Evolutionary conservation across 2,329 filamentous ascomycete species (phyloP).

Genomic region (Alternaria consortialis): DNA sequence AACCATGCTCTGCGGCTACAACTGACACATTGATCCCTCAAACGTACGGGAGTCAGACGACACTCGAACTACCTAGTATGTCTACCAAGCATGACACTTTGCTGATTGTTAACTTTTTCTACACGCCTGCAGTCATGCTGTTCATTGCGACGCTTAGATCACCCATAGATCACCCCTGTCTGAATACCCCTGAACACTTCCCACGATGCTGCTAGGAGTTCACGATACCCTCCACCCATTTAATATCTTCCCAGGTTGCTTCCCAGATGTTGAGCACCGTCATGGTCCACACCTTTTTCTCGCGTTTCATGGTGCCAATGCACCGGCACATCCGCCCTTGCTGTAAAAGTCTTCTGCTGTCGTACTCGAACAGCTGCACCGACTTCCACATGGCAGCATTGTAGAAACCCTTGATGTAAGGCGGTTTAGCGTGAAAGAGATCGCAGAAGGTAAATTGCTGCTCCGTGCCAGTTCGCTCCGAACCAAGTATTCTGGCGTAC

Average conservation of each 20-base stretch:
- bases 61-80: neutral
- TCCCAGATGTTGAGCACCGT: slow-evolving; percentile 62
- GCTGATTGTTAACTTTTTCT: neutral
- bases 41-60: neutral
- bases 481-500: slow-evolving; percentile 68
- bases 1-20: slow-evolving; percentile 3
- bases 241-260: slow-evolving; percentile 64
- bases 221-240: slow-evolving; percentile 58
- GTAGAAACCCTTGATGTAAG: slow-evolving; percentile 61
- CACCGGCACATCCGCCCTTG: slow-evolving; percentile 57
- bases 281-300: slow-evolving; percentile 55
- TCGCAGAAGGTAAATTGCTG: slow-evolving; percentile 73
- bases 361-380: slow-evolving; percentile 56
- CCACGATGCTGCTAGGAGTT: slow-evolving; percentile 21
- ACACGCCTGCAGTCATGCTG: neutral
- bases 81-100: neutral
- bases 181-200: neutral
- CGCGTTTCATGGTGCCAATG: slow-evolving; percentile 59
- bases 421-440: slow-evolving; percentile 67
- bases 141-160: slow-evolving; percentile 16
- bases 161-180: slow-evolving; percentile 3
- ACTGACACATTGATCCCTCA: neutral
- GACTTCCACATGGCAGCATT: slow-evolving; percentile 56
- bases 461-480: slow-evolving; percentile 62
- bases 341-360: slow-evolving; percentile 56